These are phyloP conservation scores for Cryphonectria nitschkei DNA, from an alignment of 2,329 filamentous ascomycete genomes.

Conservation along the genomic window DNA sequence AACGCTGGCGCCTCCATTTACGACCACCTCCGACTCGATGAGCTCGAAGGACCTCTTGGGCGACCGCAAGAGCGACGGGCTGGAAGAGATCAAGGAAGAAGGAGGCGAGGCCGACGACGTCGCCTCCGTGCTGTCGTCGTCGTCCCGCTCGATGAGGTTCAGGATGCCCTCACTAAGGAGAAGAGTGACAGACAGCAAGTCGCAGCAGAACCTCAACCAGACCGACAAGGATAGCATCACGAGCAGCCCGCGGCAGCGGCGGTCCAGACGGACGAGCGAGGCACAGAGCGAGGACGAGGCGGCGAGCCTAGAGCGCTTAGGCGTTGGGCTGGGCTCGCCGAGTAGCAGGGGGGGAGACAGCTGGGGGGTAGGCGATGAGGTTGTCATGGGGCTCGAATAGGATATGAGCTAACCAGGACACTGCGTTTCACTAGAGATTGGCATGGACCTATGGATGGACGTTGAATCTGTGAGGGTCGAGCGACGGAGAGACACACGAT, in stretches of 20 bases:
- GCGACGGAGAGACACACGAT: not conserved
- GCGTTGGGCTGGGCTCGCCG: constrained; percentile 29
- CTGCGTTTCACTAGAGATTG: too few species aligned
- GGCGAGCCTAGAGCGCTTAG: constrained; percentile 48
- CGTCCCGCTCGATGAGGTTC: constrained; percentile 50
- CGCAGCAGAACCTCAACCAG: constrained; percentile 23
- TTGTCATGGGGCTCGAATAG: constrained; percentile 79
- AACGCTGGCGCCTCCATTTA: constrained; percentile 17
- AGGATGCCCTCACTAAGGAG: constrained; percentile 46
- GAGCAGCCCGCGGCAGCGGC: constrained; percentile 28
- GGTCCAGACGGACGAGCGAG: constrained; percentile 47
- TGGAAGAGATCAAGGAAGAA: constrained; percentile 25
- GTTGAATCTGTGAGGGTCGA: not conserved
- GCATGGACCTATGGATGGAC: too few species aligned
- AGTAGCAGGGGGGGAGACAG: constrained; percentile 42
- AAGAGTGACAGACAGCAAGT: constrained; percentile 42
- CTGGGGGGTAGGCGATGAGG: constrained; percentile 84
- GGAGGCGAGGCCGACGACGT: constrained; percentile 42
- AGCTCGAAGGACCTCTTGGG: constrained; percentile 18
- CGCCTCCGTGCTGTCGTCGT: constrained; percentile 52
- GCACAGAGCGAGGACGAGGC: constrained; percentile 48
- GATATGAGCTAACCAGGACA: not conserved
- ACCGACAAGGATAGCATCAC: constrained; percentile 11
- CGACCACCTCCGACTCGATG: constrained; percentile 16
- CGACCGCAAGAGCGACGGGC: constrained; percentile 29